Evolutionary conservation across 1,284 basidiomycete genomes (phyloP).

Genomic region (Moniliophthora roreri): DNA sequence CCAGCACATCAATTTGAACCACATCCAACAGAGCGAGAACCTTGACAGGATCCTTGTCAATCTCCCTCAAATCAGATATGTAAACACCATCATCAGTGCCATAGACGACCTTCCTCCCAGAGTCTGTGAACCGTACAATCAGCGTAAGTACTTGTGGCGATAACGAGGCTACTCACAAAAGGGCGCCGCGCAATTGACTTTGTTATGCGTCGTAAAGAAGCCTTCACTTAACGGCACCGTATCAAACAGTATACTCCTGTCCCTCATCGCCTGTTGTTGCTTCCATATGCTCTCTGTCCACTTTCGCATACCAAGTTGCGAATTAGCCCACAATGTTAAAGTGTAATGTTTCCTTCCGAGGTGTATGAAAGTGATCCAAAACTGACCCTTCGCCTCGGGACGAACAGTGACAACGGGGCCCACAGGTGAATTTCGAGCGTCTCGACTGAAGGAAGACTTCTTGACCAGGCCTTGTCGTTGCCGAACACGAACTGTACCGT

Average conservation of each 20-base stretch:
- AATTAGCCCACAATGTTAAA: conserved; percentile 91
- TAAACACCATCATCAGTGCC: conserved; percentile 98
- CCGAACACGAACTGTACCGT: conserved; percentile 19
- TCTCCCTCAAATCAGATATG: conserved; percentile 82
- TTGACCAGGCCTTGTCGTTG: conserved; percentile 43
- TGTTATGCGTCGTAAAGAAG: conserved; percentile 82
- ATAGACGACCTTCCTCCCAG: conserved; percentile 88
- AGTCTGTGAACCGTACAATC: conserved; percentile 47
- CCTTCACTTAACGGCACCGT: conserved; percentile 84
- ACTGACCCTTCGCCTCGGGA: conserved; percentile 77
- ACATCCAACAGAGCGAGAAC: conserved; percentile 91
- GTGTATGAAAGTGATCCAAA: conserved; percentile 91
- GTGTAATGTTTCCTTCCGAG: conserved; percentile 93
- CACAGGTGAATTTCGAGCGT: conserved; percentile 23
- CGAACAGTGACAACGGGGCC: conserved; percentile 40
- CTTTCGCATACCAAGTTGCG: conserved; percentile 84
- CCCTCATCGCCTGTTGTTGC: conserved; percentile 85
- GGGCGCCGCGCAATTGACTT: conserved; percentile 93
- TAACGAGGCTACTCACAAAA: conserved; percentile 66
- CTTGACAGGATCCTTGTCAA: conserved; percentile 82
- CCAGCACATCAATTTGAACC: conserved; percentile 93
- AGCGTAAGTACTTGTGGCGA: not conserved
- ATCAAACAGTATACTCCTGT: conserved; percentile 88
- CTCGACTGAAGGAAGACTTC: conserved; percentile 55
- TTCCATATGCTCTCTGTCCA: conserved; percentile 94